Evolutionary conservation across 2,329 filamentous ascomycete genomes (phyloP).

Genomic region (Penicillium vulpinum): DNA sequence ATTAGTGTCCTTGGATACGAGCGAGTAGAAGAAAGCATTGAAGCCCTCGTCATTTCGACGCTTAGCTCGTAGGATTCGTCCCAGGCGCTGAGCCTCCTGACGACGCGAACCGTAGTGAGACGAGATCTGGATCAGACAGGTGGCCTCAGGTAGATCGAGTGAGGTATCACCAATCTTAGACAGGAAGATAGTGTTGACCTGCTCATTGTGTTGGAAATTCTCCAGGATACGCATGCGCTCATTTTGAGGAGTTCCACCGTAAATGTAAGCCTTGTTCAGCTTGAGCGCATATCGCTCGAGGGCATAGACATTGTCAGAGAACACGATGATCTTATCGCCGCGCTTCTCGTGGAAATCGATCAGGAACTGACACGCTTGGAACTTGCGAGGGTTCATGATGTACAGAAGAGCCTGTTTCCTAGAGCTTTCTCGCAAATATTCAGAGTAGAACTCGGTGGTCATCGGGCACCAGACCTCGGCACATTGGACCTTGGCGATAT

Average conservation of each 20-base stretch:
- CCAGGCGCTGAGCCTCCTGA: constrained; percentile 91
- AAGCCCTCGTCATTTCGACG: constrained; percentile 96
- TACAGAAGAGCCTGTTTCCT: constrained; percentile 72
- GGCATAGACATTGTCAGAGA: constrained; percentile 95
- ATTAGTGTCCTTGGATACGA: constrained; percentile 94
- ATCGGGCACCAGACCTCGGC: constrained; percentile 99
- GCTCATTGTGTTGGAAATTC: constrained; percentile 91
- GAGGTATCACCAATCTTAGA: constrained; percentile 98
- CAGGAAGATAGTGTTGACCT: constrained; percentile 88
- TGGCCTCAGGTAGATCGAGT: constrained; percentile 94
- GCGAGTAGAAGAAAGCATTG: constrained; percentile 97
- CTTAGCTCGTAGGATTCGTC: constrained; percentile 91
- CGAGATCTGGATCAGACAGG: constrained; percentile 94
- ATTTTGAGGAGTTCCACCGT: constrained; percentile 78
- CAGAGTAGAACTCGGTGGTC: constrained; percentile 96
- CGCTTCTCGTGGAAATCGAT: constrained; percentile 95
- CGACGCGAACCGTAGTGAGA: constrained; percentile 96
- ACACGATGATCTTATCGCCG: constrained; percentile 97
- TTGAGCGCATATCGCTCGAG: constrained; percentile 81
- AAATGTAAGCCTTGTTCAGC: constrained; percentile 85
- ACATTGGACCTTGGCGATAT: constrained; percentile 96
- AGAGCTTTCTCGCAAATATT: constrained; percentile 75
- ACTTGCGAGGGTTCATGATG: constrained; percentile 97
- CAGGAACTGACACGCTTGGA: constrained; percentile 95
- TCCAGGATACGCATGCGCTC: constrained; percentile 86